A percentile compares a stretch with the other conserved stretches of the same genome.
phyloP scores from a whole-genome alignment of 208 protist species.

The Trichomonas vaginalis region DNA sequence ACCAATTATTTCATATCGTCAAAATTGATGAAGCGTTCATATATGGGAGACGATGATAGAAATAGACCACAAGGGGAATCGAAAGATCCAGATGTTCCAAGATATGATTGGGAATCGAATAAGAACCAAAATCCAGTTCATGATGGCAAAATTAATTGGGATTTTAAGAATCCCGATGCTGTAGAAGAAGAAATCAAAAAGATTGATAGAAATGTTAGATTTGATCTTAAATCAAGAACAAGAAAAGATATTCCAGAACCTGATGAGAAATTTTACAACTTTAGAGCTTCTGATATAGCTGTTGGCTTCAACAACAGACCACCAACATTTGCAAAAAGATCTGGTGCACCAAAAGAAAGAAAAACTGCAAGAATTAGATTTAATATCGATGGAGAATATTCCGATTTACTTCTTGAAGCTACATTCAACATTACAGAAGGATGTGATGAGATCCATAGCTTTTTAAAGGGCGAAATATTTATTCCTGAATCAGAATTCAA shows the following conservation, averaged over 20 bases:
- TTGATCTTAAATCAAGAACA: background rate
- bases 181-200: background rate
- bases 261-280: background rate
- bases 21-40: no score
- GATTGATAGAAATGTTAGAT: background rate
- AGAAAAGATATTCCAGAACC: background rate
- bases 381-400: background rate
- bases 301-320: background rate
- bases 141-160: background rate
- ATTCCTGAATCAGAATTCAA: background rate
- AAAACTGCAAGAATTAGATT: background rate
- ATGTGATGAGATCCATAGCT: background rate
- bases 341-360: background rate
- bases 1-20: no score
- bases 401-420: background rate
- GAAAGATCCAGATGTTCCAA: background rate
- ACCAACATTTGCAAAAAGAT: background rate
- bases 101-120: background rate
- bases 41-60: background rate
- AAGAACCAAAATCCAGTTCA: background rate
- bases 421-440: background rate
- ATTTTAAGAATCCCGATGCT: background rate
- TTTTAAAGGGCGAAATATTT: background rate
- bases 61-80: background rate
- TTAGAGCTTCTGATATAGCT: background rate